Percentiles rank a stretch among this genome's conserved stretches.
Conservation (phyloP, 2,329 filamentous ascomycete species). For the Orbilia oligospora region DNA sequence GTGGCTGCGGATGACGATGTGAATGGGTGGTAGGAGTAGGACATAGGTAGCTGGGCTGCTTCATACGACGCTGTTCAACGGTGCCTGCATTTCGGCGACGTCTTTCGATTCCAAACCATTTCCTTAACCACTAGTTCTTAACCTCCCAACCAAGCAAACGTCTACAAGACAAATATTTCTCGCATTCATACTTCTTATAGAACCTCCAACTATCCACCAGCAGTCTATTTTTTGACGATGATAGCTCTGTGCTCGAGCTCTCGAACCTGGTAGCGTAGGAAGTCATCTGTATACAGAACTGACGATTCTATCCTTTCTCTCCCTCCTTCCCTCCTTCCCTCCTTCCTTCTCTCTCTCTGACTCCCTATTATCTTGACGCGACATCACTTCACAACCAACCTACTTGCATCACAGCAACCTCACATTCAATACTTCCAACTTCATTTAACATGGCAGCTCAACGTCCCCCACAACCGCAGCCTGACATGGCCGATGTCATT, state of each 20-base stretch:
- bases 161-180: slow-evolving; percentile 17
- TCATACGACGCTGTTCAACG: neutral
- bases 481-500: slow-evolving; percentile 11
- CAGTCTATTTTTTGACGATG: neutral
- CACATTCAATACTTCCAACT: neutral
- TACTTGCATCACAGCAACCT: neutral
- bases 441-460: slow-evolving; percentile 17
- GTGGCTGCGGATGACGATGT: neutral
- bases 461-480: neutral
- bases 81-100: neutral
- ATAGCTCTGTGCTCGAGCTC: neutral
- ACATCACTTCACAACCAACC: neutral
- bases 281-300: neutral
- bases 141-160: neutral
- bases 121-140: neutral
- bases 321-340: neutral
- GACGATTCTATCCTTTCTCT: neutral
- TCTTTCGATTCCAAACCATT: neutral
- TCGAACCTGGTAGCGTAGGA: neutral
- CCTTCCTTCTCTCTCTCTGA: neutral
- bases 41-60: neutral
- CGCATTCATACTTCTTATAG: slow-evolving; percentile 1
- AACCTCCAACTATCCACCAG: slow-evolving; percentile 10
- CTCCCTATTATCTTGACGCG: neutral
- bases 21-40: neutral